Conservation (phyloP, 2,329 filamentous ascomycete genomes). For the Exophiala sp. region DNA sequence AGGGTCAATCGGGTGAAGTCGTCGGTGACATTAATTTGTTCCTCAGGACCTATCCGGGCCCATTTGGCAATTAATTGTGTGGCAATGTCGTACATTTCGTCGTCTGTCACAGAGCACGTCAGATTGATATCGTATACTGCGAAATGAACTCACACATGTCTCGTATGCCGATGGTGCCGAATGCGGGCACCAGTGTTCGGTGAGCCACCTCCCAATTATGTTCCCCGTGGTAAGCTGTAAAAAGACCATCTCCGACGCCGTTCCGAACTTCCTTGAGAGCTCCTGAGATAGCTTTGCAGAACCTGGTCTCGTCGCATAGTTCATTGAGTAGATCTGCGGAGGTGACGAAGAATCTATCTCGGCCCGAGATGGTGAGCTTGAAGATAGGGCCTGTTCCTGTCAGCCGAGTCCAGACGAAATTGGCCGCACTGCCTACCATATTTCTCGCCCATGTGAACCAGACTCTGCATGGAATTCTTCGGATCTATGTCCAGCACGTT, state of each 20-base stretch:
- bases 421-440: constrained; percentile 39
- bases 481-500: constrained; percentile 52
- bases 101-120: background rate
- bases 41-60: constrained; percentile 50
- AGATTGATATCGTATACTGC: background rate
- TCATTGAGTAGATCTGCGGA: constrained; percentile 60
- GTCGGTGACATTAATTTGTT: constrained; percentile 58
- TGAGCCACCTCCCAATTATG: constrained; percentile 64
- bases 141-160: constrained; percentile 40
- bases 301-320: constrained; percentile 63
- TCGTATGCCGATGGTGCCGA: constrained; percentile 45
- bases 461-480: constrained; percentile 49
- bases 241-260: constrained; percentile 62
- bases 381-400: constrained; percentile 55
- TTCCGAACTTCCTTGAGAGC: constrained; percentile 56
- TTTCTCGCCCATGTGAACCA: constrained; percentile 48
- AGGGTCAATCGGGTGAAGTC: constrained; percentile 71
- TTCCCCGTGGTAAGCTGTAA: constrained; percentile 53
- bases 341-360: constrained; percentile 49
- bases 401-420: background rate
- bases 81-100: constrained; percentile 34
- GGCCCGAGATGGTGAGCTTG: constrained; percentile 51
- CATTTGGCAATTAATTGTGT: constrained; percentile 41
- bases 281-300: constrained; percentile 55
- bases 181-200: constrained; percentile 45